A percentile compares a stretch with the other conserved stretches of the same genome.
Evolutionary conservation across 176 grass and related monocot species (phyloP).

Genomic region (Pharus latifolius): DNA sequence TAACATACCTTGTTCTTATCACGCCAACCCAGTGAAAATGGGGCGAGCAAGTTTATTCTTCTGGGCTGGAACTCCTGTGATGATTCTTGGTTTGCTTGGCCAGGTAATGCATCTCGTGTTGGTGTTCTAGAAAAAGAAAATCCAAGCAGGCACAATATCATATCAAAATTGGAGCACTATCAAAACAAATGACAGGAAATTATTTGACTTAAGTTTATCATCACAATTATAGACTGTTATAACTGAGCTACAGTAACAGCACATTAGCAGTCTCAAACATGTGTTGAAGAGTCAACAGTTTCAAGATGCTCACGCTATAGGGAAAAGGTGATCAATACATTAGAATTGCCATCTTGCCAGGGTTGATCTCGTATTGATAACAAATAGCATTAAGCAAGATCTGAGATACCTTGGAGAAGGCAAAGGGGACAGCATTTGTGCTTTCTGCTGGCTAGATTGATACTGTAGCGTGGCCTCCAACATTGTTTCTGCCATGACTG

Average conservation of each 20-base stretch:
- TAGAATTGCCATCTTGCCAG: neutral
- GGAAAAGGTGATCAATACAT: conserved; percentile 5
- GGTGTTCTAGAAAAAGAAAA: conserved; percentile 50
- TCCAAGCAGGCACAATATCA: neutral
- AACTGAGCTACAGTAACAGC: neutral
- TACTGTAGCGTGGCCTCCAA: conserved; percentile 98
- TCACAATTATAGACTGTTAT: neutral
- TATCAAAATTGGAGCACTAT: neutral
- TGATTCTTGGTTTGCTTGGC: conserved; percentile 40
- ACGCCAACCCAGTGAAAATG: conserved; percentile 82
- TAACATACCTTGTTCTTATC: conserved; percentile 89
- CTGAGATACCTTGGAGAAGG: conserved; percentile 77
- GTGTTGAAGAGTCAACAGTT: neutral
- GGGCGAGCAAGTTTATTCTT: conserved; percentile 86
- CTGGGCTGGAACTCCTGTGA: conserved; percentile 67
- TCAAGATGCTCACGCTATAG: conserved; percentile 5
- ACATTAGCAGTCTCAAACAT: neutral
- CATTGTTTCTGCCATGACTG: conserved; percentile 98
- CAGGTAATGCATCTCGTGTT: conserved; percentile 27
- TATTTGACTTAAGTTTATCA: neutral
- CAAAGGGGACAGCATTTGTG: conserved; percentile 46
- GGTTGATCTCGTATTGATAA: neutral
- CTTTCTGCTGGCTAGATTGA: conserved; percentile 93
- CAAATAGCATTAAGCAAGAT: conserved; percentile 19
- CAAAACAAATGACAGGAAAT: neutral